Evolutionary conservation across 257 asterid genomes (phyloP).

Genomic region (Solanum infundibuliforme): DNA sequence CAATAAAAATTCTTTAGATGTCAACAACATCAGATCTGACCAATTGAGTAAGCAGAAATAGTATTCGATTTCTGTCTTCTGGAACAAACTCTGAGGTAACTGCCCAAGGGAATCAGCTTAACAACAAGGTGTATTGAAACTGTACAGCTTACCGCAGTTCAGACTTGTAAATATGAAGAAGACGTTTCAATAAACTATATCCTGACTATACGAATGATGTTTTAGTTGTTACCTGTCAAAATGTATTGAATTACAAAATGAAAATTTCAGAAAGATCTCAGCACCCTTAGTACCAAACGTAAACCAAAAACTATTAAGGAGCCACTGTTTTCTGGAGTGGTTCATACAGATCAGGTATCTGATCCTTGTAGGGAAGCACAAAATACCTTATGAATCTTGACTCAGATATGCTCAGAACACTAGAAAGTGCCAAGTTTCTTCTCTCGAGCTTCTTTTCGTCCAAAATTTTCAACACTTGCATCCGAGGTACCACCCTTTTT

Average conservation of each 20-base stretch:
- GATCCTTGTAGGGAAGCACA: neutral
- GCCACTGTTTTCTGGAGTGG: neutral
- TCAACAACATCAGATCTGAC: neutral
- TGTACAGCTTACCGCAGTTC: neutral
- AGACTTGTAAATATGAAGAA: neutral
- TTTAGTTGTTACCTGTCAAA: neutral
- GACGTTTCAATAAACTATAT: neutral
- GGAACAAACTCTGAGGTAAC: neutral
- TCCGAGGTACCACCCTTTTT: slow-evolving; percentile 10
- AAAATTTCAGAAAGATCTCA: neutral
- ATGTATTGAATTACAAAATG: neutral
- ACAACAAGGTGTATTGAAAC: neutral
- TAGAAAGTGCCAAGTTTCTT: neutral
- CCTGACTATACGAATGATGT: neutral
- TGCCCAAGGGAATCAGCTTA: neutral
- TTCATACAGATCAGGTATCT: neutral
- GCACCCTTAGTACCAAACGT: neutral
- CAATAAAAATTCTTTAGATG: neutral
- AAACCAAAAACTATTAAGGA: neutral
- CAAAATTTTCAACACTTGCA: neutral
- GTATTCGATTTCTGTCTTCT: neutral
- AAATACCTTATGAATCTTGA: neutral
- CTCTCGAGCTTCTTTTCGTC: neutral
- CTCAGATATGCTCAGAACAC: neutral
- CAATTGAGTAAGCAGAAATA: neutral